Conservation (phyloP, 257 asterid species). For the Datura wrightii region DNA sequence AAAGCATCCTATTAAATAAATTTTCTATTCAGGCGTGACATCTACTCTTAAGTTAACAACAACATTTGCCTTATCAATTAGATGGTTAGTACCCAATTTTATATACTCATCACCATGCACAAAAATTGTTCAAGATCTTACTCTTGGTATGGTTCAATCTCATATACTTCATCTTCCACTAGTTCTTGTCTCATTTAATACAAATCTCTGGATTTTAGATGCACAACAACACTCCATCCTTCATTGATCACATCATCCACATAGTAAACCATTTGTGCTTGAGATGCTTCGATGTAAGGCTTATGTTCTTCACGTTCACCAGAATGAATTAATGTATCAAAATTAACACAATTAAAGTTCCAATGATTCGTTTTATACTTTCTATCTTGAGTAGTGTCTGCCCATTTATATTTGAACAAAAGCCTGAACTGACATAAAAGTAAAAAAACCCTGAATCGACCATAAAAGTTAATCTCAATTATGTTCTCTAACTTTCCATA, state of each 20-base stretch:
- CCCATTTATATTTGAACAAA: too few relatives aligned
- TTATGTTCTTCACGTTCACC: not conserved
- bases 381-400: not conserved
- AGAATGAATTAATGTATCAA: too few relatives aligned
- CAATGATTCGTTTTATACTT: too few relatives aligned
- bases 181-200: not conserved
- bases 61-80: too few relatives aligned
- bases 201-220: not conserved
- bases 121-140: not conserved
- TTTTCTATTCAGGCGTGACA: too few relatives aligned
- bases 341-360: too few relatives aligned
- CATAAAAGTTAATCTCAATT: too few relatives aligned
- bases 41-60: too few relatives aligned
- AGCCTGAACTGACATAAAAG: too few relatives aligned
- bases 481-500: too few relatives aligned
- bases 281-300: not conserved
- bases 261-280: not conserved
- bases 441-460: too few relatives aligned
- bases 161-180: not conserved
- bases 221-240: not conserved
- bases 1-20: too few relatives aligned
- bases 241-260: not conserved
- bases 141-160: not conserved
- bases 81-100: not conserved
- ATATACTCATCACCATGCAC: not conserved